Percentiles rank a stretch among this genome's conserved stretches.
Conservation (phyloP, 179 eudicot genomes). For the Actinidia arguta region DNA sequence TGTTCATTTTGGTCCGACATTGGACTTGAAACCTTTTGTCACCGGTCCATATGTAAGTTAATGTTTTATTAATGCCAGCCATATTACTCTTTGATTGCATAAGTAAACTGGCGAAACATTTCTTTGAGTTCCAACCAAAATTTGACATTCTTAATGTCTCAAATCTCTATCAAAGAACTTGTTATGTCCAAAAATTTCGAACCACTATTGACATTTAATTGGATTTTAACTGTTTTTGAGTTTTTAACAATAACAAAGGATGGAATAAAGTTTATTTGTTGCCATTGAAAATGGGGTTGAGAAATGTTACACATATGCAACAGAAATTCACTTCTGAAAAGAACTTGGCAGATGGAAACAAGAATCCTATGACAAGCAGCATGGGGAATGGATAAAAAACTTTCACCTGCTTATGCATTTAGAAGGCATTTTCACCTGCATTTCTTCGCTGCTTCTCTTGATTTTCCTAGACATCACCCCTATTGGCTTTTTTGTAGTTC, state of each 20-base stretch:
- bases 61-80: background rate
- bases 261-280: background rate
- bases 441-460: background rate
- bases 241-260: background rate
- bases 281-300: background rate
- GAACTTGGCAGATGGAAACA: background rate
- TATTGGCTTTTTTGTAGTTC: background rate
- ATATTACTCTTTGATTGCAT: background rate
- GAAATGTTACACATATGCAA: background rate
- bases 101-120: background rate
- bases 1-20: constrained; percentile 68
- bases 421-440: background rate
- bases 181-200: background rate
- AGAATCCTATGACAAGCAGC: background rate
- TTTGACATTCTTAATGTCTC: background rate
- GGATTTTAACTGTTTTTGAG: background rate
- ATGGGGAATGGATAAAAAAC: background rate
- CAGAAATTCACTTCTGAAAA: background rate
- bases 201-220: background rate
- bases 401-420: background rate
- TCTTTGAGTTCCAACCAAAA: background rate
- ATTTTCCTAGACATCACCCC: background rate
- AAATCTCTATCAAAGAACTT: constrained; percentile 7
- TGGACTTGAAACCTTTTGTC: constrained; percentile 90
- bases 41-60: constrained; percentile 78